These are phyloP conservation scores for Phytophthora syringae DNA, from an alignment of 352 stramenopile species.

Conservation along the genomic window DNA sequence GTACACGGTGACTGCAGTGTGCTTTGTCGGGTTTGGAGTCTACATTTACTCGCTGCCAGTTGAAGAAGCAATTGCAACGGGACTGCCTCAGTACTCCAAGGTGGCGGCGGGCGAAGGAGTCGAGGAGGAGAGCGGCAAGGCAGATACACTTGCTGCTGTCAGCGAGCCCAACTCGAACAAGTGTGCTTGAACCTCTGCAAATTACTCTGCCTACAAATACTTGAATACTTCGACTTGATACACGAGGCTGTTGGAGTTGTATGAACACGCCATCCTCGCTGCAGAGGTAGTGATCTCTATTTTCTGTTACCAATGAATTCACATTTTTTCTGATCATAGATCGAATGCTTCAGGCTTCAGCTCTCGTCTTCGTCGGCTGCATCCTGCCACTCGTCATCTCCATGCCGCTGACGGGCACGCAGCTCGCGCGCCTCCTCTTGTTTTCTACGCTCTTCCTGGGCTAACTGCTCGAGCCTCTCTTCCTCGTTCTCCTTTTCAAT, in stretches of 20 bases:
- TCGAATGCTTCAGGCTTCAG: conserved; percentile 1
- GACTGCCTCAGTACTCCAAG: conserved; percentile 37
- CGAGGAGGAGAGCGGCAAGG: conserved; percentile 17
- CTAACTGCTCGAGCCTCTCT: conserved; percentile 45
- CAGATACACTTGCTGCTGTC: not conserved
- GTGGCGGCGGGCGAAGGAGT: conserved; percentile 16
- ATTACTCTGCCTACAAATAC: too few relatives aligned
- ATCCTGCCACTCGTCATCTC: conserved; percentile 31
- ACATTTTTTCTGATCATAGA: conserved; percentile 9
- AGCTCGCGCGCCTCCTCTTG: conserved; percentile 61
- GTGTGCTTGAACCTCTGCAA: conserved; percentile 9
- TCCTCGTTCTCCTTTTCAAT: conserved; percentile 70
- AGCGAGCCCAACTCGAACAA: conserved; percentile 12
- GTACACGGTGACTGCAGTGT: conserved; percentile 60
- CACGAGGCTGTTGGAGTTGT: not conserved
- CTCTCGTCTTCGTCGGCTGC: conserved; percentile 26
- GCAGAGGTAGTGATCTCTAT: conserved; percentile 22
- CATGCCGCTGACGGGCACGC: conserved; percentile 56
- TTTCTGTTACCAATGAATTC: conserved; percentile 22
- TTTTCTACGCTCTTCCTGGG: conserved; percentile 48
- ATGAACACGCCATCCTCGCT: not conserved
- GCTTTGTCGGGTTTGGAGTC: conserved; percentile 72
- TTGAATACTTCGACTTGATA: too few relatives aligned
- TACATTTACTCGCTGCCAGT: conserved; percentile 85
- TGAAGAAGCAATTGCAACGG: conserved; percentile 14